Evolutionary conservation across 192 early-diverging fungal genomes (phyloP).

Genomic region (Powellomyces hirtus): DNA sequence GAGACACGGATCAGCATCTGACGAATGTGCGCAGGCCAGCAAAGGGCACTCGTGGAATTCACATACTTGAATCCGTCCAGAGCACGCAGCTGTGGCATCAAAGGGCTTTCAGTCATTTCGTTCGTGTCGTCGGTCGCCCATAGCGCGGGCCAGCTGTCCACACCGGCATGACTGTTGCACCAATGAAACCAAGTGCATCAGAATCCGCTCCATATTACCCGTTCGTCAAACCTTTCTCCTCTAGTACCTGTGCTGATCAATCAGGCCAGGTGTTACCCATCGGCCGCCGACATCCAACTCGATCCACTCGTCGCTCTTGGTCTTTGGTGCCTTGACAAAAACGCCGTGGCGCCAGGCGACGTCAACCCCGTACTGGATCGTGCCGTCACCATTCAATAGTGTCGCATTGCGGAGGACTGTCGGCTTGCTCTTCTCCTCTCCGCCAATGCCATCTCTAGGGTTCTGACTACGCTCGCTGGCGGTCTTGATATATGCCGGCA

Average conservation of each 20-base stretch:
- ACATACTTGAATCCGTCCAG: slow-evolving; percentile 71
- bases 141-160: slow-evolving; percentile 63
- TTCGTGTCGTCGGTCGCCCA: slow-evolving; percentile 58
- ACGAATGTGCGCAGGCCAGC: background rate
- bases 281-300: slow-evolving; percentile 65
- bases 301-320: slow-evolving; percentile 32
- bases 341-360: slow-evolving; percentile 56
- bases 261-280: slow-evolving; percentile 73
- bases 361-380: slow-evolving; percentile 40
- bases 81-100: slow-evolving; percentile 63
- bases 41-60: background rate
- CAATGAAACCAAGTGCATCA: background rate
- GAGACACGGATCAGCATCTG: background rate
- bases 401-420: slow-evolving; percentile 59
- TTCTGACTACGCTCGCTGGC: background rate
- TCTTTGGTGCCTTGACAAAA: slow-evolving; percentile 47
- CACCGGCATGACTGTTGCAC: slow-evolving; percentile 56
- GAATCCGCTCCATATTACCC: no score
- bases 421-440: background rate
- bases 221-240: background rate
- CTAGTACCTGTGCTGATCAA: slow-evolving; percentile 61
- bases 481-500: background rate
- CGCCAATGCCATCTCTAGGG: background rate
- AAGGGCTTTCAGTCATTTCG: slow-evolving; percentile 57
- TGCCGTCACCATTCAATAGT: slow-evolving; percentile 57